Conservation (phyloP, 2,329 filamentous ascomycete genomes). For the Rutstroemia sydowiana region DNA sequence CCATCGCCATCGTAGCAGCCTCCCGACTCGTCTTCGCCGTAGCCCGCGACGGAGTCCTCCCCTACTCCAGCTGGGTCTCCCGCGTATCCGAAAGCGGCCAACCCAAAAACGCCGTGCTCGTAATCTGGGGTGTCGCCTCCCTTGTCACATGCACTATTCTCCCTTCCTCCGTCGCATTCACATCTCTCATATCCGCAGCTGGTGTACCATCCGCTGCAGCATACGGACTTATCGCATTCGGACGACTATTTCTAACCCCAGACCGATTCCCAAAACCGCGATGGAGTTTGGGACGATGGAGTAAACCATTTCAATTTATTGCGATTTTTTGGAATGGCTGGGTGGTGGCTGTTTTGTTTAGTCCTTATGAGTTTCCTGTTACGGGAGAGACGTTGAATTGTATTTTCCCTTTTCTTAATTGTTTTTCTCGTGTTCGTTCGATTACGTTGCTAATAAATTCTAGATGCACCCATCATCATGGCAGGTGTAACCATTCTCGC, state of each 20-base stretch:
- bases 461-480: constrained; percentile 15
- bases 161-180: constrained; percentile 14
- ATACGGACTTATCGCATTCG: constrained; percentile 13
- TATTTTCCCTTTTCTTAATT: background rate
- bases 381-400: constrained; percentile 7
- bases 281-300: constrained; percentile 12
- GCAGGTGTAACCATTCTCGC: constrained; percentile 12
- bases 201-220: constrained; percentile 13
- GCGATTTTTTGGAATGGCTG: constrained; percentile 15
- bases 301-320: constrained; percentile 9
- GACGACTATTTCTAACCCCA: constrained; percentile 13
- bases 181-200: constrained; percentile 11
- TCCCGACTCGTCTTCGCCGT: constrained; percentile 15
- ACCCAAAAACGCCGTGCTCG: constrained; percentile 13
- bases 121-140: constrained; percentile 10
- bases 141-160: constrained; percentile 12
- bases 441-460: background rate
- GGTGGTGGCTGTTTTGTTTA: constrained; percentile 12
- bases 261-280: constrained; percentile 10
- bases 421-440: background rate
- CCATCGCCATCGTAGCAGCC: constrained; percentile 13
- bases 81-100: constrained; percentile 11
- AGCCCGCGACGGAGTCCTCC: constrained; percentile 13
- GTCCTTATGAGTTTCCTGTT: constrained; percentile 8
- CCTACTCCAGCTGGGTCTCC: constrained; percentile 10